Percentiles rank a stretch among this genome's conserved stretches.
phyloP scores from a whole-genome alignment of 2,329 filamentous ascomycete species.

The Paramyrothecium sp. region DNA sequence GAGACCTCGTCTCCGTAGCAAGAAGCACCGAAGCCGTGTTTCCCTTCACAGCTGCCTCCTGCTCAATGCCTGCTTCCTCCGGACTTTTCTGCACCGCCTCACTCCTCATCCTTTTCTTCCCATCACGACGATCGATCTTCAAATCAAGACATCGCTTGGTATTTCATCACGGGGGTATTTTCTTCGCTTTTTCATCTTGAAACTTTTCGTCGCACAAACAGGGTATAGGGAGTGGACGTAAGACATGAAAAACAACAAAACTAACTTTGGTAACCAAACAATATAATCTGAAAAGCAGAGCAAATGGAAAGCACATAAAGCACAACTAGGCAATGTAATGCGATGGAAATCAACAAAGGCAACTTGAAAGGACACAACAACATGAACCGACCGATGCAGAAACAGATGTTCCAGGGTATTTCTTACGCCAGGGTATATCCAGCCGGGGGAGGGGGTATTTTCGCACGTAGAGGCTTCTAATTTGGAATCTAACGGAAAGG shows the following conservation, averaged over 20 bases:
- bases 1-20: too few species aligned
- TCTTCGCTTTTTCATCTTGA: not conserved
- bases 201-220: conserved; percentile 1
- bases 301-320: not conserved
- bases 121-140: not conserved
- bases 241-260: conserved; percentile 8
- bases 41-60: too few species aligned
- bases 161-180: not conserved
- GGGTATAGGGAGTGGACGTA: conserved; percentile 10
- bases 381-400: conserved; percentile 47
- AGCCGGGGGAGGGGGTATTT: conserved; percentile 49
- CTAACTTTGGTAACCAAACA: conserved; percentile 1
- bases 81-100: not conserved
- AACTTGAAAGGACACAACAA: conserved; percentile 28
- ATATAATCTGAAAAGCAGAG: conserved; percentile 3
- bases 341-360: conserved; percentile 17
- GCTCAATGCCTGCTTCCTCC: not conserved
- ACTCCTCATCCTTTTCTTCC: not conserved
- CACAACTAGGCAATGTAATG: conserved; percentile 17
- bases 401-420: conserved; percentile 48
- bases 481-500: conserved; percentile 76
- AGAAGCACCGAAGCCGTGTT: too few species aligned
- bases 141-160: not conserved
- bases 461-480: conserved; percentile 50
- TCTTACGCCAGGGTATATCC: conserved; percentile 65